These are phyloP conservation scores for Medicago ruthenica DNA, from an alignment of 306 rosid species.

Conservation along the genomic window DNA sequence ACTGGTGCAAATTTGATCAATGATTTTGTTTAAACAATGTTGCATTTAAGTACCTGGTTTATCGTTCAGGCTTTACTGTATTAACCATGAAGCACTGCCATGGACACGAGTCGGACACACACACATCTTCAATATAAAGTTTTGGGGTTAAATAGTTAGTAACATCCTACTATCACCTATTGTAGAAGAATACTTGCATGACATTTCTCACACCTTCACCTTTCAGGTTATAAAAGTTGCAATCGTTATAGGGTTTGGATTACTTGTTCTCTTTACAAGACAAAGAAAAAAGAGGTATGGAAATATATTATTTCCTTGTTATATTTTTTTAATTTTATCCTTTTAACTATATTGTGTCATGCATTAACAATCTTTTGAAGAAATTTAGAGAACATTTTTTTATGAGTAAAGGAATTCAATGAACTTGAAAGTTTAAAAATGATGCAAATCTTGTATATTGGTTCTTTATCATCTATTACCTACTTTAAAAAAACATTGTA, in stretches of 20 bases:
- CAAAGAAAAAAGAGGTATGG: constrained; percentile 61
- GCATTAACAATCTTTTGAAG: no score
- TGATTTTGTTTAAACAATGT: background rate
- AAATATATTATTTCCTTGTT: constrained; percentile 13
- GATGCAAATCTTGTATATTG: background rate
- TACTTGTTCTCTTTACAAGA: constrained; percentile 80
- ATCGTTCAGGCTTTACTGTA: constrained; percentile 1
- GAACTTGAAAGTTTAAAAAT: constrained; percentile 28
- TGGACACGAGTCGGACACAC: background rate
- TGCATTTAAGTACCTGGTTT: constrained; percentile 8
- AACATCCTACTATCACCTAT: background rate
- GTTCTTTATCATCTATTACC: background rate
- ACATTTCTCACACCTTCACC: constrained; percentile 19
- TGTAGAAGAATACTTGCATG: constrained; percentile 30
- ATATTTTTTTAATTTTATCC: background rate
- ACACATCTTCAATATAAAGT: background rate
- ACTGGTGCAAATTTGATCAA: background rate
- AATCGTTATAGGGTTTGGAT: constrained; percentile 77
- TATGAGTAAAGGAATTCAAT: background rate
- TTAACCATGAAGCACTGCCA: background rate
- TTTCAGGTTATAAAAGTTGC: constrained; percentile 76
- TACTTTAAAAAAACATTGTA: background rate
- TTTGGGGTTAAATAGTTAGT: background rate
- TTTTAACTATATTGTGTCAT: no score
- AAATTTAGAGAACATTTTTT: no score